Evolutionary conservation across 768 basidiomycete genomes (phyloP).

Genomic region (Suillus plorans): DNA sequence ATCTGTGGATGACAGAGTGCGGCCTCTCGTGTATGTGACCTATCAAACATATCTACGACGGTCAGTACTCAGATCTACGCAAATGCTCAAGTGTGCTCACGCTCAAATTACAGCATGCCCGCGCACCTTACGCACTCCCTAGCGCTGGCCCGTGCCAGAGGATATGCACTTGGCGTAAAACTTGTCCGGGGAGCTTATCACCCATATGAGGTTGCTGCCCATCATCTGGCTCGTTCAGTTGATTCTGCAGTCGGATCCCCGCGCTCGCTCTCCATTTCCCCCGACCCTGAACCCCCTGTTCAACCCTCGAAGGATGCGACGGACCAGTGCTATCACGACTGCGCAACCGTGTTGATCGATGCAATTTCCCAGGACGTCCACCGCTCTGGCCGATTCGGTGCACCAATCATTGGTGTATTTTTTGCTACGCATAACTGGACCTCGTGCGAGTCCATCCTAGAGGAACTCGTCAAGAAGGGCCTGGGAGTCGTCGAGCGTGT

Average conservation of each 20-base stretch:
- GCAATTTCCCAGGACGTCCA: constrained; percentile 54
- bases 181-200: constrained; percentile 95
- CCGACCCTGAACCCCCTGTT: constrained; percentile 61
- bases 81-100: neutral
- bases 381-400: constrained; percentile 10
- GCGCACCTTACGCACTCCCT: constrained; percentile 66
- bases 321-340: constrained; percentile 69
- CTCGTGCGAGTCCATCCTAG: constrained; percentile 61
- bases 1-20: constrained; percentile 29
- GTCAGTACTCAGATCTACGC: constrained; percentile 31
- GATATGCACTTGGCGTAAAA: constrained; percentile 84
- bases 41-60: constrained; percentile 88
- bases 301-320: constrained; percentile 70
- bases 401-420: constrained; percentile 53
- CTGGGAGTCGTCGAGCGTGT: constrained; percentile 27
- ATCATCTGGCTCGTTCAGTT: constrained; percentile 9
- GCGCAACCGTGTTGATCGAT: constrained; percentile 54
- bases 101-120: constrained; percentile 50
- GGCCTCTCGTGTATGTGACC: constrained; percentile 80
- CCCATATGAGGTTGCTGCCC: constrained; percentile 63
- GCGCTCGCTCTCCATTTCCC: constrained; percentile 48
- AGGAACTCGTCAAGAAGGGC: constrained; percentile 54
- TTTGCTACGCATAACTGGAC: constrained; percentile 88
- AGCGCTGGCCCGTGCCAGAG: constrained; percentile 58
- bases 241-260: constrained; percentile 11